Percentiles rank a stretch among this genome's conserved stretches.
phyloP scores from a whole-genome alignment of 306 rosid genomes.

The Pyrus communis region DNA sequence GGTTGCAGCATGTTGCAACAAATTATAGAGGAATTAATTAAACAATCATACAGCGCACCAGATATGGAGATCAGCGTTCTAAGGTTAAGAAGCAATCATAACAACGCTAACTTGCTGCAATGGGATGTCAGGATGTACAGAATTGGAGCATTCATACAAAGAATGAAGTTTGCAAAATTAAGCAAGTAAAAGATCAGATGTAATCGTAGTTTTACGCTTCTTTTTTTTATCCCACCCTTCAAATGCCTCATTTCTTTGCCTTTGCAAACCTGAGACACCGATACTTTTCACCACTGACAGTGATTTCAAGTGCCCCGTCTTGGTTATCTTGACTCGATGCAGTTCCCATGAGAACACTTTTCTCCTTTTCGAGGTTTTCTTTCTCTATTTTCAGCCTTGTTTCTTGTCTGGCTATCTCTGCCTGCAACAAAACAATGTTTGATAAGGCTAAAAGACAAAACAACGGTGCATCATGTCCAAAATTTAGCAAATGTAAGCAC shows the following conservation, averaged over 20 bases:
- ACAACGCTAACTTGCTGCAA: background rate
- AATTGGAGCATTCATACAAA: no score
- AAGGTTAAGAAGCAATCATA: background rate
- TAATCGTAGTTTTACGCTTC: background rate
- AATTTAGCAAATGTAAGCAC: background rate
- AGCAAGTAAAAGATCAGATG: background rate
- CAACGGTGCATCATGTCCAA: background rate
- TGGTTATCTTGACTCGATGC: constrained; percentile 96
- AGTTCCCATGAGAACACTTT: constrained; percentile 98
- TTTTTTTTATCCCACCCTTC: background rate
- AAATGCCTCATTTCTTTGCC: constrained; percentile 76
- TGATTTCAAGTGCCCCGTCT: constrained; percentile 97
- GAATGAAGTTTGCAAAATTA: constrained; percentile 1
- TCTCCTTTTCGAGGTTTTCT: constrained; percentile 95
- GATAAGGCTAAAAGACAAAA: background rate
- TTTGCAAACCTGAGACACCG: constrained; percentile 93
- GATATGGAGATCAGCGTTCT: background rate
- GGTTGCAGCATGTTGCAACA: no score
- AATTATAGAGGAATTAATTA: background rate
- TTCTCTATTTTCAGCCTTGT: constrained; percentile 94
- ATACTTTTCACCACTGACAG: constrained; percentile 97
- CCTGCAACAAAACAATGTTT: constrained; percentile 33
- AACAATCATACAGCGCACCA: background rate
- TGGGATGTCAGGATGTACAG: constrained; percentile 4
- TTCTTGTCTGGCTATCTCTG: constrained; percentile 90